A percentile compares a stretch with the other conserved stretches of the same genome.
Evolutionary conservation across 164 flowering plant genomes (phyloP).

Genomic region (Vitis rupestris): DNA sequence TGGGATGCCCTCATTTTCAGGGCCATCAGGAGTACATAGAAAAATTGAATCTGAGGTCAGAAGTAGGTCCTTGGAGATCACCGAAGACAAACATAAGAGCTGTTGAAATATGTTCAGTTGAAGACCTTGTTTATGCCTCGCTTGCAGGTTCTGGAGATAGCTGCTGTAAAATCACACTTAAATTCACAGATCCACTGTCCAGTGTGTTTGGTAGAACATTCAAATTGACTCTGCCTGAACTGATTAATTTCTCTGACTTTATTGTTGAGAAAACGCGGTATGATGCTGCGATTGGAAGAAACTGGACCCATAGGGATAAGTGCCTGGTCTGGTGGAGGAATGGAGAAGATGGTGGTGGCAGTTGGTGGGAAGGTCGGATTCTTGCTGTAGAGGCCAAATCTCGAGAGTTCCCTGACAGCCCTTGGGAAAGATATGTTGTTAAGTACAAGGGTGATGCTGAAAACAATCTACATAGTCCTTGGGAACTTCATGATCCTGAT

Average conservation of each 20-base stretch:
- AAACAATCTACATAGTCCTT: constrained; percentile 64
- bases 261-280: constrained; percentile 74
- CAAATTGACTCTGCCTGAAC: constrained; percentile 71
- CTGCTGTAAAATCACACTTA: constrained; percentile 77
- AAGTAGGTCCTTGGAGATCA: constrained; percentile 56
- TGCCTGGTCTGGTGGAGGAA: constrained; percentile 91
- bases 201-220: constrained; percentile 47
- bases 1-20: constrained; percentile 32
- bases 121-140: constrained; percentile 54
- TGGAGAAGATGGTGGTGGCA: constrained; percentile 63
- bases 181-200: constrained; percentile 59
- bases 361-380: constrained; percentile 88
- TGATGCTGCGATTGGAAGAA: constrained; percentile 67
- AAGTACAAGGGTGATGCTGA: constrained; percentile 51
- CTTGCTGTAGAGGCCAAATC: constrained; percentile 51
- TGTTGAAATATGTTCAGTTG: constrained; percentile 80
- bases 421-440: constrained; percentile 86
- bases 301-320: constrained; percentile 73
- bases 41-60: constrained; percentile 18
- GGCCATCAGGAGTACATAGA: constrained; percentile 74
- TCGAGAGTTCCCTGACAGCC: constrained; percentile 79
- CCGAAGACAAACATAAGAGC: constrained; percentile 47
- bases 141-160: constrained; percentile 89
- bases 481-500: constrained; percentile 79
- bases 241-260: constrained; percentile 72